Evolutionary conservation across 352 stramenopile genomes (phyloP), one percentile per base, ranked within the genome.

Genomic region (Phytophthora foliorum): DNA sequence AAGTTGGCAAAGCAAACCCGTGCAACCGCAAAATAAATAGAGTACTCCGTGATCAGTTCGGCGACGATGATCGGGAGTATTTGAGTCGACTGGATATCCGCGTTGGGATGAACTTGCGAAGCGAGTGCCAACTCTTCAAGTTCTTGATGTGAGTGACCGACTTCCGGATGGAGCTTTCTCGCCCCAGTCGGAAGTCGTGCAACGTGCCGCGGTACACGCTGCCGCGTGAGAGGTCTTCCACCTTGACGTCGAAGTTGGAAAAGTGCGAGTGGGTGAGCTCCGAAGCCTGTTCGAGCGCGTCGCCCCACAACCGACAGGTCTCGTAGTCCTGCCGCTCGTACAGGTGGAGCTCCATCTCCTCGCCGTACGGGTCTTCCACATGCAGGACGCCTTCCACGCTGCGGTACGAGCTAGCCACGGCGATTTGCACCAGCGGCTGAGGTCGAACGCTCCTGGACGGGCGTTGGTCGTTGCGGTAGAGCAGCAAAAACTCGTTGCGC

Each of bases 291-390:
- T 90, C 81, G 2, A 94, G 69, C 10, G 81, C 78, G 3, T 82
- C 53, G 29, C 75, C 63, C 86, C 86, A 94, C 13, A 59, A 53
- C 21, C 60, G 32, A 21, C 64, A 49, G 3, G 45, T 57, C 8
- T 60, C 45, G 8, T 60, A 56, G 61, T 94, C 77, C 6, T 77
- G 39, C 16, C 83, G 81, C 31, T 90, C 79, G 75, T 93, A 93
- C 45, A 90, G 55, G 64, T 88, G 80, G 27, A 93, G 69, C 57
- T 93, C 85, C 85, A 93, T 91, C n/a, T 74, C 72, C 59, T 91
- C 82, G 29, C 81, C 80, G 69, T 82, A 86, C n/a, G 83, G 78
- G 25, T 85, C 85, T 31, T 83, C 73, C 38, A 90, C 72, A 13
- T 78, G 74, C 42, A 93, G 70, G 6, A 78, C 74, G 22, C 80